Evolutionary conservation across 495 filamentous ascomycete genomes (phyloP).

Genomic region (Darksidea phi): DNA sequence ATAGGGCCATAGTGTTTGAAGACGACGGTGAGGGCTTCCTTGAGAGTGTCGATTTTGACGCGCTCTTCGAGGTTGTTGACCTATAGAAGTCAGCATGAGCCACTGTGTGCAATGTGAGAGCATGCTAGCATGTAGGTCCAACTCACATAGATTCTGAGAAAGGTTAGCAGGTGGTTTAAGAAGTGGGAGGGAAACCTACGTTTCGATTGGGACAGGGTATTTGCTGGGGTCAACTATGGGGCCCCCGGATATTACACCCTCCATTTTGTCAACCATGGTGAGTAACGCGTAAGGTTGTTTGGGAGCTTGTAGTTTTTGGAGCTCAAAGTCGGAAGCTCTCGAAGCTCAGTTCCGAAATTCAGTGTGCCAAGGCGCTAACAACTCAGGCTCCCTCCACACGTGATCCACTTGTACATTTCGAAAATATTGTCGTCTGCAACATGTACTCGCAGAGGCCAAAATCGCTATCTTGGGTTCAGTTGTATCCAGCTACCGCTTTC

Average conservation of each 20-base stretch:
- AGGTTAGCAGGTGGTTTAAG: slow-evolving; percentile 13
- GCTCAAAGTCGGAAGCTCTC: slow-evolving; percentile 4
- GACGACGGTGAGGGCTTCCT: slow-evolving; percentile 68
- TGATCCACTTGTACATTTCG: no score
- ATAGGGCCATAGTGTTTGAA: slow-evolving; percentile 91
- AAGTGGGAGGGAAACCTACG: slow-evolving; percentile 5
- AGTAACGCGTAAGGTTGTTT: not conserved
- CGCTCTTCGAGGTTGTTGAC: slow-evolving; percentile 92
- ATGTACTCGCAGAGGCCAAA: no score
- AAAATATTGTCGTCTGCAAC: no score
- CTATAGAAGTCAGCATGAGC: slow-evolving; percentile 44
- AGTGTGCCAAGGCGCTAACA: not conserved
- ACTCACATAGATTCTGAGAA: slow-evolving; percentile 24
- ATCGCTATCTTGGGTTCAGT: no score
- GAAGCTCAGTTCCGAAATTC: slow-evolving; percentile 7
- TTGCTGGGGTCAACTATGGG: not conserved
- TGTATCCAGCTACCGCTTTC: no score
- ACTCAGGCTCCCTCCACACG: not conserved
- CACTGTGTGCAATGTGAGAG: slow-evolving; percentile 13
- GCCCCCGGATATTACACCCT: slow-evolving; percentile 8
- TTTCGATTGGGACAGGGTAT: slow-evolving; percentile 14
- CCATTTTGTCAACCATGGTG: slow-evolving; percentile 27
- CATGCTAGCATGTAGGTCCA: not conserved
- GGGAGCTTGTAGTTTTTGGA: not conserved
- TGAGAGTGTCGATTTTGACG: slow-evolving; percentile 77